A percentile compares a stretch with the other conserved stretches of the same genome.
Evolutionary conservation across 176 grass and related monocot genomes (phyloP).

Genomic region (Puya raimondii): DNA sequence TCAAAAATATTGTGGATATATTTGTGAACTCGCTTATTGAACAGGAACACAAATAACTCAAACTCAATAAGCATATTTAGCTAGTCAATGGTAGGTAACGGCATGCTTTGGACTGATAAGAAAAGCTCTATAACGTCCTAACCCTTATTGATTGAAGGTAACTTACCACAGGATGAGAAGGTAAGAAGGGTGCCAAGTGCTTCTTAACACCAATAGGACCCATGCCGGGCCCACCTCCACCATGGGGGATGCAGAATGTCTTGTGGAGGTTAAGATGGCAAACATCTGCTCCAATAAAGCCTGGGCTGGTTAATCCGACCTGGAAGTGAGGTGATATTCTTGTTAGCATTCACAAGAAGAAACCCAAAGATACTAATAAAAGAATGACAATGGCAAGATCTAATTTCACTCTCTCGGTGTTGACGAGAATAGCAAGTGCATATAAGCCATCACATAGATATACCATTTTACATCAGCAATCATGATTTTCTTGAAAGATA

Average conservation of each 20-base stretch:
- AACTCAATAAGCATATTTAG: too few relatives aligned
- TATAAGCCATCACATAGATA: background rate
- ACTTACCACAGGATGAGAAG: slow-evolving; percentile 92
- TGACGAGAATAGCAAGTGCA: background rate
- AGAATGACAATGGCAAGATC: background rate
- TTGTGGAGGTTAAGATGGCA: slow-evolving; percentile 99
- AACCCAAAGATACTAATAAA: background rate
- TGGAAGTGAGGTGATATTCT: slow-evolving; percentile 17
- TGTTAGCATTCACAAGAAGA: background rate
- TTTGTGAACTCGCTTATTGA: too few relatives aligned
- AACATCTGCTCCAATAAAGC: slow-evolving; percentile 97
- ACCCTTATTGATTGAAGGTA: background rate
- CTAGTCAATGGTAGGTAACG: background rate
- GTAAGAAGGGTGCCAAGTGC: slow-evolving; percentile 96
- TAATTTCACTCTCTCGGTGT: background rate
- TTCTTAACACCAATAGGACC: slow-evolving; percentile 99
- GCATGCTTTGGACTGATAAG: background rate
- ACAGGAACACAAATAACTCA: too few relatives aligned
- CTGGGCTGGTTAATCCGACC: slow-evolving; percentile 96
- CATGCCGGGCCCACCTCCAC: slow-evolving; percentile 98
- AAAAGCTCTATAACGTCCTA: background rate
- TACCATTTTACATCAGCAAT: background rate
- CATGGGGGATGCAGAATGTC: slow-evolving; percentile 99
- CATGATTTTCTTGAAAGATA: too few relatives aligned
- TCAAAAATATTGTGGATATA: too few relatives aligned